Percentiles rank a stretch among this genome's conserved stretches.
Conservation (phyloP, 2,329 filamentous ascomycete species). For the Xylariaceae sp. region DNA sequence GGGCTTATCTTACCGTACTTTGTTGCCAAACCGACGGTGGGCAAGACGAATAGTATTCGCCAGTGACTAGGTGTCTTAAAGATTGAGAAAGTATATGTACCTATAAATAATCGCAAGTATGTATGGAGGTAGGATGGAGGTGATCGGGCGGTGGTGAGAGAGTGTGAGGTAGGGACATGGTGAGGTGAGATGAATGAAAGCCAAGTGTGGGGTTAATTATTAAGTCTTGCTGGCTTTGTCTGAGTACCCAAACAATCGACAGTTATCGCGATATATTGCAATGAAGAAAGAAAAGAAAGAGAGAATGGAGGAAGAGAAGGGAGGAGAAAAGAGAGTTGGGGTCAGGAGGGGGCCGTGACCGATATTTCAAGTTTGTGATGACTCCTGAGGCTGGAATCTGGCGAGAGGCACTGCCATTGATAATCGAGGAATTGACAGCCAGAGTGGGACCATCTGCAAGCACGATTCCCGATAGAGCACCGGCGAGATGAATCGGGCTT, state of each 20-base stretch:
- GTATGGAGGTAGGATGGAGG: not conserved
- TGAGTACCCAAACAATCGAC: slow-evolving; percentile 1
- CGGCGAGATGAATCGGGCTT: slow-evolving; percentile 19
- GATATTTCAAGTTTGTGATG: slow-evolving; percentile 30
- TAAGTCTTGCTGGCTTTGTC: not conserved
- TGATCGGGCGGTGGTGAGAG: not conserved
- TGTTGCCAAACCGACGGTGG: not conserved
- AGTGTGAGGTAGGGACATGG: not conserved
- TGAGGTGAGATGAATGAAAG: slow-evolving; percentile 1
- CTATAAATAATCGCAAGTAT: not conserved
- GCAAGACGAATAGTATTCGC: not conserved
- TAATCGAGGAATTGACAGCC: slow-evolving; percentile 17
- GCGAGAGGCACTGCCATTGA: slow-evolving; percentile 25
- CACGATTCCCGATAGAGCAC: slow-evolving; percentile 12
- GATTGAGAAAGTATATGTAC: too few relatives aligned
- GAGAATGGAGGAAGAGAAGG: slow-evolving; percentile 20
- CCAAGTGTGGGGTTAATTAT: slow-evolving; percentile 2
- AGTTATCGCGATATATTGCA: slow-evolving; percentile 13
- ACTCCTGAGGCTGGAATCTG: slow-evolving; percentile 19
- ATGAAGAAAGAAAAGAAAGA: slow-evolving; percentile 14
- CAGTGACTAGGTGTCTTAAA: not conserved
- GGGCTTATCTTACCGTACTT: slow-evolving; percentile 5
- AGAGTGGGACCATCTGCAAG: slow-evolving; percentile 20
- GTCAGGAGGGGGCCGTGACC: slow-evolving; percentile 31
- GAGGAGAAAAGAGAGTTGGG: slow-evolving; percentile 19